Evolutionary conservation across 768 basidiomycete species (phyloP), one percentile per base, ranked within the genome.

Genomic region (Termitomyces sp.): DNA sequence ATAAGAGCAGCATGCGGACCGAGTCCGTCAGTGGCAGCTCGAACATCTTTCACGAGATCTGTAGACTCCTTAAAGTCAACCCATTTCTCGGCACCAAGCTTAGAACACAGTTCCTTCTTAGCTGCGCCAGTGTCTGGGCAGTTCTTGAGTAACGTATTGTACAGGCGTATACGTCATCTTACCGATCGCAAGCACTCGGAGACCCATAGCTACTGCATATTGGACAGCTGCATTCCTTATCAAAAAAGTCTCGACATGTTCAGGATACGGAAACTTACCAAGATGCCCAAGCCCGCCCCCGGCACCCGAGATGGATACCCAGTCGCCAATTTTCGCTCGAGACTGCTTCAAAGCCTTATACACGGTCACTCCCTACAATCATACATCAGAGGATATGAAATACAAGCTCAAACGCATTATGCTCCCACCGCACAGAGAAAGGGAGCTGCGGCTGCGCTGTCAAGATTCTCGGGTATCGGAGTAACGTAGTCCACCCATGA

Each of bases 221-320:
- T 93, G 91, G 15, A 91, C 71, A n/a, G 84, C 83, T 82, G 48
- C 11, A 37, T 14, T 21, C 22, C 22, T n/a, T 17, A 47, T 54
- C 9, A 60, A 22, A 11, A 28, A 2, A 15, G 11, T 7, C 5
- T 34, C 3, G 3, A 17, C 7, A 52, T 0, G 24, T 8, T 37
- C 5, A 11, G 14, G 52, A 9, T 21, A 45, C 10, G 15, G n/a
- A 38, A 43, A 46, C 28, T 60, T 11, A 79, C 81, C 89, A 21
- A 93, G 73, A 71, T 90, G 88, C 2, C 90, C 90, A 22, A 92
- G 81, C 21, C 90, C 89, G 17, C 87, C 87, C 0, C 87, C 88
- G 2, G 87, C 88, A 28, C 88, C 88, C 9, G 85, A 78, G 52
- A 92, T 76, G n/a, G 80, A 80, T 38, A 89, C 72, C 81, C 82